Evolutionary conservation across 306 rosid species (phyloP).

Genomic region (Quercus variabilis): DNA sequence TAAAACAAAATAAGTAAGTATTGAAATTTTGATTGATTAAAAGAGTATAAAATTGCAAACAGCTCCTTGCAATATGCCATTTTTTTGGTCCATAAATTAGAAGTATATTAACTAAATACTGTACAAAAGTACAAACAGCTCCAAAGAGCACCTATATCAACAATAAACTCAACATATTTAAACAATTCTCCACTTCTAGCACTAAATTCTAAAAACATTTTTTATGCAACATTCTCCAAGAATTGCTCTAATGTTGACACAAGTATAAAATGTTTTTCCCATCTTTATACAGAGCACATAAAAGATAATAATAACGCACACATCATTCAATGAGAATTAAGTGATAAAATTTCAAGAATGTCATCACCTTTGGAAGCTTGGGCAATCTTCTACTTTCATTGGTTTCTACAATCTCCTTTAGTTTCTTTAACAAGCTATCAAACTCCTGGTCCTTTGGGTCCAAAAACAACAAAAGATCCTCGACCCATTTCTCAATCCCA

Average conservation of each 20-base stretch:
- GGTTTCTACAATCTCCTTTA: conserved; percentile 84
- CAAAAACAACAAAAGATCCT: conserved; percentile 47
- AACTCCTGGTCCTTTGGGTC: conserved; percentile 53
- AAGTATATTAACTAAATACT: neutral
- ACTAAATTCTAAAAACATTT: neutral
- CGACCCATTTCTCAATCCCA: conserved; percentile 38
- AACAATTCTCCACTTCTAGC: neutral
- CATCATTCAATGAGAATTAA: neutral
- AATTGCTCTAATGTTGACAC: neutral
- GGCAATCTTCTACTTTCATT: conserved; percentile 93
- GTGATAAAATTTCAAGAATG: neutral
- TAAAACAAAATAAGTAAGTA: neutral
- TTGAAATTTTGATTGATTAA: neutral
- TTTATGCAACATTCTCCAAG: neutral
- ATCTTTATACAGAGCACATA: neutral
- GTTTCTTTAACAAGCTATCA: conserved; percentile 44
- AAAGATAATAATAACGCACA: neutral
- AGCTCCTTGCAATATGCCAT: neutral
- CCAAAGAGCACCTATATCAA: neutral
- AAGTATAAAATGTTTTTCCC: neutral
- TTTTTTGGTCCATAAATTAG: neutral
- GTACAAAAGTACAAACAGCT: neutral
- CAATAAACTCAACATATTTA: neutral
- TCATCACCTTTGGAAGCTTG: conserved; percentile 86
- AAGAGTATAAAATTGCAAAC: neutral